Conservation (phyloP, 2,329 filamentous ascomycete species). For the Claviceps cyperi region DNA sequence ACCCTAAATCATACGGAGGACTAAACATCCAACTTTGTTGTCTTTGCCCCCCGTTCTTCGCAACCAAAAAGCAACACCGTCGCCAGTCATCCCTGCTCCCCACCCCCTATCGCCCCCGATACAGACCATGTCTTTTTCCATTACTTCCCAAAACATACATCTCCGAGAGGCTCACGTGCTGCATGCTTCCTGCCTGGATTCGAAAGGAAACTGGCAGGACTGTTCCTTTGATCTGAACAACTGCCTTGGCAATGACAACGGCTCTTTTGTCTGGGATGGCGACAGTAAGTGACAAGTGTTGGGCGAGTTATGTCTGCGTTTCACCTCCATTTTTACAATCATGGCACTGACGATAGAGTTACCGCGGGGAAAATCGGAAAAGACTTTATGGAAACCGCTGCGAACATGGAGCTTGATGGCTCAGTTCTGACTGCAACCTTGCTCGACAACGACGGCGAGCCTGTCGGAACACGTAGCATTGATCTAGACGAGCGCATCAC, state of each 20-base stretch:
- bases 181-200: conserved; percentile 1
- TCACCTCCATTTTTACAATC: not conserved
- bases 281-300: conserved; percentile 4
- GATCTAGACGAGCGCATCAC: conserved; percentile 7
- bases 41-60: too few relatives aligned
- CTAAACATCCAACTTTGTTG: too few relatives aligned
- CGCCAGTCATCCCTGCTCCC: not conserved
- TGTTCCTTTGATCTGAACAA: conserved; percentile 5
- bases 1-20: too few relatives aligned
- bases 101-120: not conserved
- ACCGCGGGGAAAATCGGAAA: not conserved
- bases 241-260: conserved; percentile 8
- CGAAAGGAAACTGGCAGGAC: not conserved
- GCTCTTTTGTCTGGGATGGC: conserved; percentile 8
- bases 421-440: conserved; percentile 3
- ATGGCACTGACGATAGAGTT: not conserved
- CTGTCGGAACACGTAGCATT: conserved; percentile 6
- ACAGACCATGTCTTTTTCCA: conserved; percentile 1
- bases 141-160: not conserved
- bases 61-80: not conserved
- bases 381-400: conserved; percentile 3
- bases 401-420: not conserved
- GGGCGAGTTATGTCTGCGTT: not conserved
- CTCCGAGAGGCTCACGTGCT: conserved; percentile 7
- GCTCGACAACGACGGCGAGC: not conserved